Conservation (phyloP, 169 alveolate species). For the Eimeria falciformis region DNA sequence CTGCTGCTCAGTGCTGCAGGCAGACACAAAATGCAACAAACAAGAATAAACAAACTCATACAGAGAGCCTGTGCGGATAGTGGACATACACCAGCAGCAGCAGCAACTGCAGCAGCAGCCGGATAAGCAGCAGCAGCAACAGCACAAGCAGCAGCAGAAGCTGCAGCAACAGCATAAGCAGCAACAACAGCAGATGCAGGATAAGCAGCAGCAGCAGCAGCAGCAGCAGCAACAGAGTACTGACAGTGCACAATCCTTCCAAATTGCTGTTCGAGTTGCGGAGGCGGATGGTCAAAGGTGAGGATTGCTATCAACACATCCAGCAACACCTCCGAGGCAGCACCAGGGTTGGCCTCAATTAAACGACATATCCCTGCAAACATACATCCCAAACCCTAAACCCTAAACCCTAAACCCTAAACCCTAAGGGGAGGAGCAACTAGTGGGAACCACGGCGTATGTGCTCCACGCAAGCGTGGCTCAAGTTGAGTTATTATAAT, state of each 20-base stretch:
- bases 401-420: no score
- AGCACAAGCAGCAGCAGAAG: neutral
- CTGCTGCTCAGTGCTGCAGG: slow-evolving; percentile 20
- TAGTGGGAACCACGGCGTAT: neutral
- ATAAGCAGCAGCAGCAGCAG: slow-evolving; percentile 45
- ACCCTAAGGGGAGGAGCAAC: neutral
- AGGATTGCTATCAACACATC: neutral
- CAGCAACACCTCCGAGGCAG: neutral
- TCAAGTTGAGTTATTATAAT: no score
- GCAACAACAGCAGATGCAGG: neutral
- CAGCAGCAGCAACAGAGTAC: neutral
- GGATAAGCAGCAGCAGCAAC: neutral
- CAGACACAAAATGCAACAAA: neutral
- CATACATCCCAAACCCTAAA: neutral
- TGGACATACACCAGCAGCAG: no score
- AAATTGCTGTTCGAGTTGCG: slow-evolving; percentile 21
- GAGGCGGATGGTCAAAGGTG: neutral
- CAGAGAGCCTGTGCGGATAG: neutral
- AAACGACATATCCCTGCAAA: slow-evolving; percentile 1
- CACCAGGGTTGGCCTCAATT: neutral
- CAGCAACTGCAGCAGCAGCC: neutral
- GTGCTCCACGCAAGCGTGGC: neutral
- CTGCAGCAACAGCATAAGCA: neutral
- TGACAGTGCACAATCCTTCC: slow-evolving; percentile 9
- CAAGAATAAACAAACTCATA: neutral